A percentile compares a stretch with the other conserved stretches of the same genome.
Conservation (phyloP, 2,329 filamentous ascomycete genomes). For the Penicillium sp. region DNA sequence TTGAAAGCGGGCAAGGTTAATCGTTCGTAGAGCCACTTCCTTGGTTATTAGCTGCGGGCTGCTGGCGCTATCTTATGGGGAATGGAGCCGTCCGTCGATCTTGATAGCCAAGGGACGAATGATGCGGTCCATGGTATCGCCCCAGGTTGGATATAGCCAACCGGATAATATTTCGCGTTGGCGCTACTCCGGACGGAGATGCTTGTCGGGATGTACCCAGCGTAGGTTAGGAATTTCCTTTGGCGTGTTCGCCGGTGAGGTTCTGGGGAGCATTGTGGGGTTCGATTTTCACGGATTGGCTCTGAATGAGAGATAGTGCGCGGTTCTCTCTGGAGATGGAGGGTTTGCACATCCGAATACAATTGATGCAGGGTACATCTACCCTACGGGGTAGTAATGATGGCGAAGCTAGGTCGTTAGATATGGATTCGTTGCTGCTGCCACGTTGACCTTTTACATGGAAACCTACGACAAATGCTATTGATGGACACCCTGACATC, state of each 20-base stretch:
- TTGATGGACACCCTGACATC: too few relatives aligned
- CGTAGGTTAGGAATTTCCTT: not conserved
- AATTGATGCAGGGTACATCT: not conserved
- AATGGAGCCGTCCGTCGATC: constrained; percentile 16
- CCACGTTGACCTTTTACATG: not conserved
- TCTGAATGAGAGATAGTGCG: constrained; percentile 2
- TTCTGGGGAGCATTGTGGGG: not conserved
- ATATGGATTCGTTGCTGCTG: too few relatives aligned
- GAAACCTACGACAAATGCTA: too few relatives aligned
- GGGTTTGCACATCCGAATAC: not conserved
- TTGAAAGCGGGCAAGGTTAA: not conserved
- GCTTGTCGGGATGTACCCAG: not conserved
- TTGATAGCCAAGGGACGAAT: constrained; percentile 8
- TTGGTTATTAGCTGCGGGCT: constrained; percentile 12
- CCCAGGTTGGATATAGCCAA: not conserved
- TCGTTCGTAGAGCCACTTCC: constrained; percentile 14
- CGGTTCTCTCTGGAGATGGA: not conserved
- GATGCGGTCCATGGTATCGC: not conserved
- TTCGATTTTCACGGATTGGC: not conserved
- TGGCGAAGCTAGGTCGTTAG: too few relatives aligned
- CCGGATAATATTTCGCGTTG: not conserved
- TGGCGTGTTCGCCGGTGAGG: not conserved
- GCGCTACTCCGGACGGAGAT: too few relatives aligned
- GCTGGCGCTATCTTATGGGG: constrained; percentile 15
- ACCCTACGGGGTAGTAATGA: too few relatives aligned